Percentiles rank a stretch among this genome's conserved stretches.
Conservation (phyloP, 2,329 filamentous ascomycete genomes). For the Phialophora macrospora region DNA sequence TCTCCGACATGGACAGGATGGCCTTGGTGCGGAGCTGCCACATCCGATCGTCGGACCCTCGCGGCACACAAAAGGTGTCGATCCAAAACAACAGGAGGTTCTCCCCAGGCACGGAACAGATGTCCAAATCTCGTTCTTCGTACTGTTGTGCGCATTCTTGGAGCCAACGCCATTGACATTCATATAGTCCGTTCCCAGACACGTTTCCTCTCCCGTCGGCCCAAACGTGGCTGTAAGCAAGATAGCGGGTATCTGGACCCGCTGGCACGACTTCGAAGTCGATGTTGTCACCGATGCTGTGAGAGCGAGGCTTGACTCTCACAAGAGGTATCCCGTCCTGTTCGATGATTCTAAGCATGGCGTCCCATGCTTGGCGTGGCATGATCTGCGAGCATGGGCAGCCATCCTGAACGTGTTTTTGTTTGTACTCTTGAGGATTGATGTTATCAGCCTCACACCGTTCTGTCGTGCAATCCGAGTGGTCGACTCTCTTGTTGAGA, state of each 20-base stretch:
- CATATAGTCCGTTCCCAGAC: background rate
- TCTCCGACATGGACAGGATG: slow-evolving; percentile 4
- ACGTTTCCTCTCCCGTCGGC: background rate
- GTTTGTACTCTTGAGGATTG: background rate
- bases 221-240: background rate
- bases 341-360: background rate
- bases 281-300: background rate
- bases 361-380: background rate
- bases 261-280: background rate
- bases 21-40: slow-evolving; percentile 10
- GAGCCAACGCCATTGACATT: background rate
- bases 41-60: slow-evolving; percentile 1
- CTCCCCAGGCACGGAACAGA: background rate
- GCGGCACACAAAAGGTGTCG: background rate
- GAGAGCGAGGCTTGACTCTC: background rate
- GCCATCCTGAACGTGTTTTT: background rate
- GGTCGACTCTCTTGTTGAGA: background rate
- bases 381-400: background rate
- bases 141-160: background rate
- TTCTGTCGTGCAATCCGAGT: background rate
- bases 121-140: background rate
- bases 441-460: background rate
- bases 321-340: background rate
- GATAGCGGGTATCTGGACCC: background rate
- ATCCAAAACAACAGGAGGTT: background rate